Evolutionary conservation across 2,329 filamentous ascomycete species (phyloP).

Genomic region (Cladobotryum protrusum): DNA sequence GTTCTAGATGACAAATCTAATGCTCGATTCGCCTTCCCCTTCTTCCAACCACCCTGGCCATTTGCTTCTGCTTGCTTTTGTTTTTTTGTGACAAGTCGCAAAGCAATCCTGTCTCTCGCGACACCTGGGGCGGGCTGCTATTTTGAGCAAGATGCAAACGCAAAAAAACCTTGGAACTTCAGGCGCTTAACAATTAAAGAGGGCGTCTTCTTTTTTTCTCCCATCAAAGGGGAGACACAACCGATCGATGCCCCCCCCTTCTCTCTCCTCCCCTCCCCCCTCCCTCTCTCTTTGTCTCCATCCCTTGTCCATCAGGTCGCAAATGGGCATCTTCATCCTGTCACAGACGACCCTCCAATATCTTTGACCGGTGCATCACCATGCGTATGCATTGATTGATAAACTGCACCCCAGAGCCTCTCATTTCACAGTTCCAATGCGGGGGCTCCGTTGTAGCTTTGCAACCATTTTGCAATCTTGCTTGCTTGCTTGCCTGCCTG

Average conservation of each 20-base stretch:
- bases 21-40: neutral
- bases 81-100: conserved; percentile 1
- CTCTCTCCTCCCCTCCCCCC: neutral
- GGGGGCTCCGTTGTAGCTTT: neutral
- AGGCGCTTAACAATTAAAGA: neutral
- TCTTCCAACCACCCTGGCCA: neutral
- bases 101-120: neutral
- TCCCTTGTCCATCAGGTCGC: no score
- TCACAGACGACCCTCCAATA: neutral
- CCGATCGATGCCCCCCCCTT: neutral
- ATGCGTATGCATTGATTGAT: neutral
- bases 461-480: neutral
- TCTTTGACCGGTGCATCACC: conserved; percentile 1
- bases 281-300: neutral
- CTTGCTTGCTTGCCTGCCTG: neutral
- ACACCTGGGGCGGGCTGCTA: neutral
- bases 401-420: neutral
- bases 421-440: neutral
- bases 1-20: neutral
- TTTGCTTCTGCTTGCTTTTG: neutral
- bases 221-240: neutral
- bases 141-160: neutral
- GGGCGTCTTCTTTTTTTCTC: neutral
- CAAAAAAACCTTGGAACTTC: neutral
- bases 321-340: no score